Base-by-base conservation (phyloP, 768 basidiomycete genomes). In the Rossbeevera mucosa region DNA sequence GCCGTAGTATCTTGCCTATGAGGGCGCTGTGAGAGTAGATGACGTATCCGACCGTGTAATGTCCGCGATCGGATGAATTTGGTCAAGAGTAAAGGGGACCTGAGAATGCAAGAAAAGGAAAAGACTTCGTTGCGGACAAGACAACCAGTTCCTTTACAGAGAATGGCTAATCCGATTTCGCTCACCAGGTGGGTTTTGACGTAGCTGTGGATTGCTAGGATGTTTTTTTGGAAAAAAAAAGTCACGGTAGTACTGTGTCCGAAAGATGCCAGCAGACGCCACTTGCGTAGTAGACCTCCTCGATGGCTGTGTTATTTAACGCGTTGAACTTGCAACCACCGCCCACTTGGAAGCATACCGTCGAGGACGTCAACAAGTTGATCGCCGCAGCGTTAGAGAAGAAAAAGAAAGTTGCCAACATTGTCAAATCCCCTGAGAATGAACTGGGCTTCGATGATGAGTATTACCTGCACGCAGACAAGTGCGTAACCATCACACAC, bases 81-180 rank as follows among this genome's bases (percentile, higher is more conserved):
- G n/a, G n/a, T n/a, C n/a, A n/a, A n/a, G n/a, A n/a, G n/a, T n/a
- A n/a, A n/a, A n/a, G n/a, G n/a, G n/a, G n/a, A 3, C 75, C 93
- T 40, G 82, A 83, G 63, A 66, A 75, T 2, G 96, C 95, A 3
- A 75, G 82, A 59, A 76, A 74, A 54, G 94, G n/a, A n/a, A n/a
- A n/a, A n/a, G n/a, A 97, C 66, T 98, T 99, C 66, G 67, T 85
- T 33, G 95, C 96, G 1, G 90, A 94, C 65, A 75, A 88, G 51
- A 83, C 92, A 90, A 99, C 67, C 80, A 86, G 21, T n/a, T n/a
- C n/a, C n/a, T n/a, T n/a, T n/a, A n/a, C n/a, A n/a, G n/a, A n/a
- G n/a, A n/a, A n/a, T n/a, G n/a, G n/a, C n/a, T n/a, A n/a, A n/a
- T n/a, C n/a, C n/a, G n/a, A n/a, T n/a, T n/a, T n/a, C n/a, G n/a